Evolutionary conservation across 2,329 filamentous ascomycete genomes (phyloP).

Genomic region (Xylaria sp.): DNA sequence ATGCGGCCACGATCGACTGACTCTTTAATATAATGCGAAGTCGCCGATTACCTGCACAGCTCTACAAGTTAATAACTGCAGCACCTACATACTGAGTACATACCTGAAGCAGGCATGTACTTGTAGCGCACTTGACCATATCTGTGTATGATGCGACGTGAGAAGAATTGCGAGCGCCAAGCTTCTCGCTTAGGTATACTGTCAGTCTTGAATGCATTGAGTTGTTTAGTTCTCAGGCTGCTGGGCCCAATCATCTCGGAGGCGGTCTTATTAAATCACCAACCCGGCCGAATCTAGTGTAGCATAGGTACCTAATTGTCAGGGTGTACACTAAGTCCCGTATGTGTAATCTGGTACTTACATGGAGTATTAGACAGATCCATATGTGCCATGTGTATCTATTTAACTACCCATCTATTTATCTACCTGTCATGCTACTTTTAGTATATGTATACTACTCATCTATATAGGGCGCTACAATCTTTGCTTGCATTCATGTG

Average conservation of each 20-base stretch:
- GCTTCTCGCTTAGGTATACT: slow-evolving; percentile 9
- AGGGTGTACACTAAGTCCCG: not conserved
- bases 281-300: not conserved
- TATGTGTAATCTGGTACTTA: too few species aligned
- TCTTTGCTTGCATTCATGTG: too few species aligned
- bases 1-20: slow-evolving; percentile 20
- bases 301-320: not conserved
- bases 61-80: too few species aligned
- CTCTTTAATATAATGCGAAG: slow-evolving; percentile 3
- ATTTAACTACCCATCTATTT: not conserved
- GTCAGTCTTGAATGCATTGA: not conserved
- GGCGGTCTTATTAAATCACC: slow-evolving; percentile 6
- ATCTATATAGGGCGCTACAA: too few species aligned
- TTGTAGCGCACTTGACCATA: not conserved
- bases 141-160: not conserved
- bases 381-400: not conserved
- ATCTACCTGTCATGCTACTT: not conserved
- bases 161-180: slow-evolving; percentile 16
- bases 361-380: too few species aligned
- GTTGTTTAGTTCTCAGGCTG: not conserved
- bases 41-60: slow-evolving; percentile 10
- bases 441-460: too few species aligned
- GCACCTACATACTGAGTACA: too few species aligned
- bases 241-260: not conserved
- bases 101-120: too few species aligned